These are phyloP conservation scores for Pyrus bretschneideri DNA, from an alignment of 306 rosid genomes.

Conservation along the genomic window DNA sequence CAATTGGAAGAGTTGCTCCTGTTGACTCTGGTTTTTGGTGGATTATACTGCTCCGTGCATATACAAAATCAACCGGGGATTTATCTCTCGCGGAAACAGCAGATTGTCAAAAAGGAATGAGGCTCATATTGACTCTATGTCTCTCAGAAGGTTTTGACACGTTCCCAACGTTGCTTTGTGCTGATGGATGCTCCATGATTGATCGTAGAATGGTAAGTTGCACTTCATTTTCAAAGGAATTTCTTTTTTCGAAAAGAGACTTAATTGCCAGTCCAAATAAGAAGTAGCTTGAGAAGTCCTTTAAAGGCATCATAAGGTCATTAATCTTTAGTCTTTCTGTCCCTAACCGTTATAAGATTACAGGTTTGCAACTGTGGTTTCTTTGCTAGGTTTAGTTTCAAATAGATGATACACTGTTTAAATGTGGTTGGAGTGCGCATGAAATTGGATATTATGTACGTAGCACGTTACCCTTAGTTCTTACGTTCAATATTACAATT, in stretches of 20 bases:
- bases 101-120: slow-evolving; percentile 90
- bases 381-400: background rate
- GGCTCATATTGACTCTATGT: slow-evolving; percentile 73
- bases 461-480: background rate
- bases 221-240: background rate
- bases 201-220: slow-evolving; percentile 82
- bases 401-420: background rate
- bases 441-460: background rate
- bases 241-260: background rate
- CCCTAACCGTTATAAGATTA: background rate
- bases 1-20: slow-evolving; percentile 94
- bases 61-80: slow-evolving; percentile 89
- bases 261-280: background rate
- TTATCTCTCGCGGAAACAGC: slow-evolving; percentile 59
- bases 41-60: slow-evolving; percentile 88
- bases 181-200: slow-evolving; percentile 87
- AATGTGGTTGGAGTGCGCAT: background rate
- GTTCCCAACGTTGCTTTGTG: slow-evolving; percentile 88
- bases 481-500: background rate
- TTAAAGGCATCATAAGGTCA: background rate
- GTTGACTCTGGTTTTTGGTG: slow-evolving; percentile 98
- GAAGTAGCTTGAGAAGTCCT: background rate
- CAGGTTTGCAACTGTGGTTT: background rate
- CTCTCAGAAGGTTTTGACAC: slow-evolving; percentile 92
- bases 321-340: background rate